Base-by-base conservation (phyloP, 495 filamentous ascomycete genomes). In the Penicillium canariense region DNA sequence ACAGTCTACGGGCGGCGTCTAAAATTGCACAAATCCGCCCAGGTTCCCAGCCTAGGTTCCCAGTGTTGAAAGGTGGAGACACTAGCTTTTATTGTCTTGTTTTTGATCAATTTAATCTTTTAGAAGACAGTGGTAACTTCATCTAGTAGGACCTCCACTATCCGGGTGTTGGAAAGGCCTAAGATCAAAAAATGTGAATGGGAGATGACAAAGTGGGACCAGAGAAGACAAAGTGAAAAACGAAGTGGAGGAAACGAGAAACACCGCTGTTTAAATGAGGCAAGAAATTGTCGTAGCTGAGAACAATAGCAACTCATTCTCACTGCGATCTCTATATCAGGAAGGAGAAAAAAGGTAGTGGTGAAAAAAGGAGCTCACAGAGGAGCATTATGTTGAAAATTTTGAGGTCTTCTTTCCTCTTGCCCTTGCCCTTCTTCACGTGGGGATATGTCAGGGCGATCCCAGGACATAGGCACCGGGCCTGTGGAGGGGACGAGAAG, bases 361-460 rank as follows among this genome's bases (percentile, higher is more conserved):
- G 51, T 14, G 30, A 32, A 32, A 15, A 20, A 47, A 22, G n/a
- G 14, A 47, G 31, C 45, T 35, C 59, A 52, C 27, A 23, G 34
- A 50, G 44, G 52, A 58, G 40, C 34, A 58, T 56, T 51, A 68
- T 68, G 51, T 68, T 71, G 71, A 68, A 73, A 72, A n/a, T 68
- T 64, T 62, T 60, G 36, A 40, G 51, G 35, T 62, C 53, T 58
- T 59, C 52, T 63, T 56, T 50, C 57, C 48, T 54, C n/a, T n/a
- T n/a, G n/a, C n/a, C 62, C 40, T 46, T n/a, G 42, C 51, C 52
- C 50, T 46, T 34, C 36, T 20, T 49, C 38, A 31, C 32, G 23
- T 36, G 17, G 38, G 42, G 18, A 25, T 18, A 47, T 11, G 9
- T 15, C 44, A 28, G 17, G 31, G 9, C 31, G 25, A 26, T 30